A percentile compares a stretch with the other conserved stretches of the same genome.
These are phyloP conservation scores for Dryas octopetala DNA, from an alignment of 306 rosid species.

Conservation along the genomic window DNA sequence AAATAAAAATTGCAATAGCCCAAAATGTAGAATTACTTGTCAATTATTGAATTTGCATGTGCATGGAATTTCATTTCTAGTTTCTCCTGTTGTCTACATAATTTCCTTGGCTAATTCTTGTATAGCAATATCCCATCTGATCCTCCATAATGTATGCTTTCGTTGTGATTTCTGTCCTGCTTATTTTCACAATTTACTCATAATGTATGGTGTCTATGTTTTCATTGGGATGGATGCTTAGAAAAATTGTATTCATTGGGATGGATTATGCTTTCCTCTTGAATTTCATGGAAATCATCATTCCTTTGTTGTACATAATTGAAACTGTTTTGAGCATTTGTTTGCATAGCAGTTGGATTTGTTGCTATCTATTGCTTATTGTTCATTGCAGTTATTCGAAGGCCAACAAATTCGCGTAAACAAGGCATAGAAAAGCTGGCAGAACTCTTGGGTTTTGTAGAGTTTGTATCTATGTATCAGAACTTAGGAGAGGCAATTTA, in stretches of 20 bases:
- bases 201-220: neutral
- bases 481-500: neutral
- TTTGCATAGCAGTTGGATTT: constrained; percentile 19
- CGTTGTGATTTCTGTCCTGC: neutral
- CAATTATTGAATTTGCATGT: neutral
- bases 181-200: neutral
- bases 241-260: too few relatives aligned
- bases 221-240: neutral
- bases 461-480: constrained; percentile 25
- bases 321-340: neutral
- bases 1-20: too few relatives aligned
- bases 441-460: constrained; percentile 17
- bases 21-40: neutral
- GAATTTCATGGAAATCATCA: neutral
- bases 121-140: neutral
- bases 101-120: neutral
- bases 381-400: constrained; percentile 69
- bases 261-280: neutral
- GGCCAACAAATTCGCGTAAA: constrained; percentile 83
- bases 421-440: constrained; percentile 54
- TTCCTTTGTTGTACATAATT: neutral
- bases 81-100: constrained; percentile 1
- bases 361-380: constrained; percentile 12
- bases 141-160: neutral
- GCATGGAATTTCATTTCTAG: neutral